These are phyloP conservation scores for Trametopsis cervina DNA, from an alignment of 768 basidiomycete genomes.

Conservation along the genomic window DNA sequence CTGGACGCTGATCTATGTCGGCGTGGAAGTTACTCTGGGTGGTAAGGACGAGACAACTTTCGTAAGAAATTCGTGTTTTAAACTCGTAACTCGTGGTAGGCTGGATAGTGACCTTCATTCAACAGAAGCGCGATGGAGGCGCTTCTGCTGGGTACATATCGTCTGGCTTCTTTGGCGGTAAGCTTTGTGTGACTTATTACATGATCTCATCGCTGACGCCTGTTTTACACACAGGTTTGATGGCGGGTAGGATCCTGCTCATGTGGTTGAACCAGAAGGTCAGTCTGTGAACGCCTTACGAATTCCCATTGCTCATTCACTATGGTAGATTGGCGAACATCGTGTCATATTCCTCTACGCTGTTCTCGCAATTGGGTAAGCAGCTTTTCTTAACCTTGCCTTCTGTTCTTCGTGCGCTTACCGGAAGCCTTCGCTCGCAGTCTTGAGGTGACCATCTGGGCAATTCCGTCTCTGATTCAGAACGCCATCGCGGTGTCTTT, in stretches of 20 bases:
- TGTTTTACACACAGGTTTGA: slow-evolving; percentile 13
- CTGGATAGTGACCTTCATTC: slow-evolving; percentile 41
- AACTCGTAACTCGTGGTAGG: slow-evolving; percentile 18
- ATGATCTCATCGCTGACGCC: not conserved
- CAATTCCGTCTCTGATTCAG: slow-evolving; percentile 41
- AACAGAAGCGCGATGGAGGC: slow-evolving; percentile 31
- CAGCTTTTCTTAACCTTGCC: not conserved
- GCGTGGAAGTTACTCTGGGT: slow-evolving; percentile 36
- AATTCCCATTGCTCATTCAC: not conserved
- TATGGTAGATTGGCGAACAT: slow-evolving; percentile 20
- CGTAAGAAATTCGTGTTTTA: not conserved
- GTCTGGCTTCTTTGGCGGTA: slow-evolving; percentile 34
- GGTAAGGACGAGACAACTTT: slow-evolving; percentile 22
- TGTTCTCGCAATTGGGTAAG: slow-evolving; percentile 20
- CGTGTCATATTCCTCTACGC: slow-evolving; percentile 22
- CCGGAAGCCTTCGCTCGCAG: slow-evolving; percentile 13
- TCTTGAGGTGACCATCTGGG: slow-evolving; percentile 46
- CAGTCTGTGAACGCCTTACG: not conserved
- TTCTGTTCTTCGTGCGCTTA: not conserved
- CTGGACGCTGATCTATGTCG: slow-evolving; percentile 37
- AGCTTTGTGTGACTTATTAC: not conserved
- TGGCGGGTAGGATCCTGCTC: slow-evolving; percentile 18
- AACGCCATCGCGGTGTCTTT: slow-evolving; percentile 40
- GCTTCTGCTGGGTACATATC: slow-evolving; percentile 35
- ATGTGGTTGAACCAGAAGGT: slow-evolving; percentile 23